Base-by-base conservation (phyloP, 2,329 filamentous ascomycete genomes). In the Paracoccidioides lutzii region DNA sequence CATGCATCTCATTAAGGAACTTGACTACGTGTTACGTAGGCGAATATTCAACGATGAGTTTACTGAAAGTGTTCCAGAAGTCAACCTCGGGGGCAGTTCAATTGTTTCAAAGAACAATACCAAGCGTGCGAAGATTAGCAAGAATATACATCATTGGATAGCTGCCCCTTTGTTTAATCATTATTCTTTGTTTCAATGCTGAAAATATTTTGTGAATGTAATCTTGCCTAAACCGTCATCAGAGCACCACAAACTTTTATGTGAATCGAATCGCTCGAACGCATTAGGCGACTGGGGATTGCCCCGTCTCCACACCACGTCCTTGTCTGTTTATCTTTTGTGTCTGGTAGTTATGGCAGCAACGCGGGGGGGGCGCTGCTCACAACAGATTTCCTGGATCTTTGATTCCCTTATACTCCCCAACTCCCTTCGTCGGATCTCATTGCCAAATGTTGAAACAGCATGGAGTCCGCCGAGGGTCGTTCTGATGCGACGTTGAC, bases 381-480 rank as follows among this genome's bases (percentile, higher is more conserved):
- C 6, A 30, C 33, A 12, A 52, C 42, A 22, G 5, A 22, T 33
- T 42, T 32, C 50, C 38, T 30, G 7, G 32, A 38, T 42, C 37
- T 52, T 14, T 9, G 32, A 28, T 15, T 32, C 22, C 42, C 37
- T n/a, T 33, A 22, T 15, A n/a, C 37, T 4, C 37, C 32, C 38
- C 50, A 33, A 40, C 12, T 48, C 9, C 46, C 33, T 33, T 28
- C 46, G 46, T 50, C 37, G 46, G 15, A 28, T n/a, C 3, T 22
- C 12, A 3, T 32, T 28, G 5, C 38, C 14, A 32, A n/a, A 15
- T 43, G 12, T 15, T 42, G 42, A 33, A 15, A 3, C 8, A 50
- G 45, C 30, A 57, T 52, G 44, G 40, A 44, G 30, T 43, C 45
- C 45, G 41, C 37, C 52, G 54, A 46, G 28, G 40, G 41, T 8